These are phyloP conservation scores for Melanogaster broomeanus DNA, from an alignment of 768 basidiomycete genomes.

Conservation along the genomic window DNA sequence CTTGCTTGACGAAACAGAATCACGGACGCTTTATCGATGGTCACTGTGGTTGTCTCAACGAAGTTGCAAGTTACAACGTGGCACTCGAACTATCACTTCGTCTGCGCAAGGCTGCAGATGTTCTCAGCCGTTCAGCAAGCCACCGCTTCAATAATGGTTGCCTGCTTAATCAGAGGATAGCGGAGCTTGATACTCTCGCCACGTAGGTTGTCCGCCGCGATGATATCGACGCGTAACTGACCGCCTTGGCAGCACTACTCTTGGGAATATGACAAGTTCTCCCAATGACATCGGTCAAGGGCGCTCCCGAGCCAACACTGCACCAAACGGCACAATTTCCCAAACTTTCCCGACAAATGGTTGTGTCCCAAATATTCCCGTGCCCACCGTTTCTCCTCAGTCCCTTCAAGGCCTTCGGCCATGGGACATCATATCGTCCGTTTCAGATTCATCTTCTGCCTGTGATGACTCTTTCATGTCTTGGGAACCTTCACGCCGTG, in stretches of 20 bases:
- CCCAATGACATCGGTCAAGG: conserved; percentile 24
- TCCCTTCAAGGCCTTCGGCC: conserved; percentile 14
- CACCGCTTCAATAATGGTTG: conserved; percentile 37
- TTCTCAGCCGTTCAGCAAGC: conserved; percentile 48
- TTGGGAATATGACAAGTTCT: conserved; percentile 37
- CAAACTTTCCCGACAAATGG: conserved; percentile 11
- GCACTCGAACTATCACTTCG: conserved; percentile 66
- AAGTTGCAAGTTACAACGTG: conserved; percentile 53
- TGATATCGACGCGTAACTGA: conserved; percentile 9
- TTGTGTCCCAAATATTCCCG: conserved; percentile 17
- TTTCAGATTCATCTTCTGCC: conserved; percentile 34
- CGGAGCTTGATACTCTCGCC: conserved; percentile 51
- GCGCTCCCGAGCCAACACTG: conserved; percentile 15
- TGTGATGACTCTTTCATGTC: conserved; percentile 63
- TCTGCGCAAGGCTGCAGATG: conserved; percentile 59
- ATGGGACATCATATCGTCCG: conserved; percentile 19
- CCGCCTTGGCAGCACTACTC: conserved; percentile 37
- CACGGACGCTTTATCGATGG: conserved; percentile 23
- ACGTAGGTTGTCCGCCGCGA: conserved; percentile 40
- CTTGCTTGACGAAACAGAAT: conserved; percentile 15
- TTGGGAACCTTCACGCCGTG: conserved; percentile 52
- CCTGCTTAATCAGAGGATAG: conserved; percentile 44
- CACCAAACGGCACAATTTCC: background rate
- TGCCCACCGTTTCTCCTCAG: conserved; percentile 21
- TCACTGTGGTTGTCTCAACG: conserved; percentile 62